Evolutionary conservation across 192 early-diverging fungal genomes (phyloP), one percentile per base, ranked within the genome.

Genomic region (Linnemannia zychae): DNA sequence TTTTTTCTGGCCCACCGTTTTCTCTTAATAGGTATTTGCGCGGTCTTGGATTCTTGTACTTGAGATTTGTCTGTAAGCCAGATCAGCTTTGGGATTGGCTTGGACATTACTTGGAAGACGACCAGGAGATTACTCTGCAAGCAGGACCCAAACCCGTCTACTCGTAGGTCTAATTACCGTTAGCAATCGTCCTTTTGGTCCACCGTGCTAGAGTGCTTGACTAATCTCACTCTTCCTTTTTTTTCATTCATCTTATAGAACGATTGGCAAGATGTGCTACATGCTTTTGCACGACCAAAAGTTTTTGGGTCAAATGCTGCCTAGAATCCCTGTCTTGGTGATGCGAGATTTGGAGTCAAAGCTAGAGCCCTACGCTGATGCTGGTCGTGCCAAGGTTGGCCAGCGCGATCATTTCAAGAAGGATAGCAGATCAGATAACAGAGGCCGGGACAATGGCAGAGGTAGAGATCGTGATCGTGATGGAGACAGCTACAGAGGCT

Each of bases 291-390:
- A 91, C 22, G 95, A 96, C 4, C 88, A 91, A 77, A 97, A 97
- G 84, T 97, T 92, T 86, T 77, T 92, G 28, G 95, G 94, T 6
- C 95, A 95, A 13, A 95, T 97, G 53, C 74, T 97, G 31, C 96
- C 96, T 20, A 90, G 96, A 67, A 97, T 97, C 74, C 96, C 96
- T 0, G 93, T 96, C 1, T 92, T 94, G 13, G 93, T 97, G 75
- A 95, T 94, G 20, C 89, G 95, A 31, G 94, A 95, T 50, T 84
- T 97, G 50, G 91, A 92, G 60, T 81, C 89, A 57, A 95, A 95
- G 60, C 63, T 97, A 46, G 87, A 89, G 28, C 89, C 88, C 17
- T 90, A 87, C 65, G 90, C 83, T 1, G 83, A 85, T 20, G 77
- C 70, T 24, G 83, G 77, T 5, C 77, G 83, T 1, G 68, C 83